Evolutionary conservation across 2,329 filamentous ascomycete species (phyloP), one percentile per base, ranked within the genome.

Genomic region (Fusarium sp.): DNA sequence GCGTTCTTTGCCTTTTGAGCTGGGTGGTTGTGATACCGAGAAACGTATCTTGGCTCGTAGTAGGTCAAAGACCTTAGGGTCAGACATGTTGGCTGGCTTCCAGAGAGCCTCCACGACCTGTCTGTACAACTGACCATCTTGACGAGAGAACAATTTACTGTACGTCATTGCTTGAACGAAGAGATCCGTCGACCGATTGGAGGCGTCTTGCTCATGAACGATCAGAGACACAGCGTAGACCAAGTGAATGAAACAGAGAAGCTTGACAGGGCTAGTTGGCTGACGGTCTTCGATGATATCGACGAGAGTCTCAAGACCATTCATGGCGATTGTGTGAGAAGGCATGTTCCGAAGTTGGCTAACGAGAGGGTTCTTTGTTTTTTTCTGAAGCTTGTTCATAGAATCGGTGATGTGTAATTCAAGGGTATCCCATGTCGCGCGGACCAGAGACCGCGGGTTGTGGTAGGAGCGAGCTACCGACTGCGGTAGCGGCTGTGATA

Each of bases 221-320:
- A 82, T 75, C 9, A 83, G 63, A 5, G 79, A 83, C 34, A 85
- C 76, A 11, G 82, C 80, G 61, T 84, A 85, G 24, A 81, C 74
- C 19, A 85, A 61, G 52, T 86, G 83, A 29, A 84, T 69, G 58
- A 85, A 81, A 67, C 82, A 85, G 2, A 86, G 66, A 3, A 79
- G 76, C 26, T 82, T 76, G 26, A 81, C 64, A 5, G 83, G 75
- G 1, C 78, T 77, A 4, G 72, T 68, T 1, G 75, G 70, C 7
- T 72, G 70, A n/a, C 67, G 66, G 3, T 78, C 80, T 22, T 76
- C 71, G 0, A 84, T 61, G 5, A 82, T 72, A 10, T 69, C 70
- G 7, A 70, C 75, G 19, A 85, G 72, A 6, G 76, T 72, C 15
- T 75, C 64, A 3, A 85, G 73, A 8, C 82, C 83, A 7, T 61